Conservation (phyloP, 2,329 filamentous ascomycete genomes). For the Achaetomium macrosporum region DNA sequence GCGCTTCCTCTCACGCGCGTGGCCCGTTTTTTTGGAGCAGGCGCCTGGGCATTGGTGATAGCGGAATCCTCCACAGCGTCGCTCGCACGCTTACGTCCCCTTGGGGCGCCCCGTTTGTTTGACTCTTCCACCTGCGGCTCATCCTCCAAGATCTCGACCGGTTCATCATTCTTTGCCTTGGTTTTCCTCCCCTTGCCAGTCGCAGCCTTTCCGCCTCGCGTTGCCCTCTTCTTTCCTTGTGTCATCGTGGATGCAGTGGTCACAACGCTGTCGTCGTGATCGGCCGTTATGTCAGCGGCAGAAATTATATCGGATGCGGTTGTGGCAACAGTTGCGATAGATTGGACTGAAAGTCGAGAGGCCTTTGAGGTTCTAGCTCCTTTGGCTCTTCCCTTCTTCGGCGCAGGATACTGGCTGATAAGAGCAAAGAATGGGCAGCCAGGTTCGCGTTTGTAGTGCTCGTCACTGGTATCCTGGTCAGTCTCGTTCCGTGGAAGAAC, state of each 20-base stretch:
- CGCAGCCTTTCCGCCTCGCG: constrained; percentile 51
- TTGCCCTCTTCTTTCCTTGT: constrained; percentile 45
- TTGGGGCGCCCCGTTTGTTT: constrained; percentile 35
- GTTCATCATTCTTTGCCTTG: constrained; percentile 49
- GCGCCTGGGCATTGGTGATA: constrained; percentile 39
- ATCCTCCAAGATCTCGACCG: constrained; percentile 41
- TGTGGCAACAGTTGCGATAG: constrained; percentile 47
- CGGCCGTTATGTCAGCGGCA: constrained; percentile 41
- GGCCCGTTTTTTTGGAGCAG: constrained; percentile 54
- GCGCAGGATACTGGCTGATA: constrained; percentile 47
- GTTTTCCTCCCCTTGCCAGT: constrained; percentile 42
- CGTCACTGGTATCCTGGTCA: constrained; percentile 53
- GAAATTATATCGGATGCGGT: constrained; percentile 45
- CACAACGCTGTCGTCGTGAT: constrained; percentile 53
- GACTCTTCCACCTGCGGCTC: constrained; percentile 31
- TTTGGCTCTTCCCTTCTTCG: constrained; percentile 54
- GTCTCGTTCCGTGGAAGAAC: neutral
- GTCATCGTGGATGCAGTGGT: constrained; percentile 56
- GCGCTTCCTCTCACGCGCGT: constrained; percentile 46
- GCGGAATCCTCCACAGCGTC: constrained; percentile 49
- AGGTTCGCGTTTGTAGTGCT: constrained; percentile 74
- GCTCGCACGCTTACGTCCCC: constrained; percentile 59
- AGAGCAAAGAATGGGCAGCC: constrained; percentile 79
- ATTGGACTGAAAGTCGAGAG: constrained; percentile 59
- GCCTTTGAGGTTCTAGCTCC: constrained; percentile 58